Percentiles rank a stretch among this genome's conserved stretches.
These are phyloP conservation scores for Pterocarpus santalinus DNA, from an alignment of 306 rosid genomes.

Conservation along the genomic window DNA sequence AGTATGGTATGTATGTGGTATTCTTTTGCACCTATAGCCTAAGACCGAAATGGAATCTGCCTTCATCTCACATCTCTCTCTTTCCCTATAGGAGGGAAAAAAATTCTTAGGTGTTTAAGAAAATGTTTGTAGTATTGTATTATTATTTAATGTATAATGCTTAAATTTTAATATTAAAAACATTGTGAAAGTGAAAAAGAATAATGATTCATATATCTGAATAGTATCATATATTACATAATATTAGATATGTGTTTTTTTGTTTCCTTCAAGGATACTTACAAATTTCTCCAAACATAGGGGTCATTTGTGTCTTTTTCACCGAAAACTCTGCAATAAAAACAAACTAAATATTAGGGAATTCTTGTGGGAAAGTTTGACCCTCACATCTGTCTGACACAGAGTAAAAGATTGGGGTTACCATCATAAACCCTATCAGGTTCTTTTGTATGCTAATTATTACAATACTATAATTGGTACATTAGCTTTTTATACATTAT, in stretches of 20 bases:
- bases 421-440: no score
- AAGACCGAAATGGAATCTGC: constrained; percentile 56
- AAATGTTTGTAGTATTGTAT: no score
- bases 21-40: constrained; percentile 36
- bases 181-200: neutral
- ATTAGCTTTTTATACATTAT: no score
- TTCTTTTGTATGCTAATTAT: no score
- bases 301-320: constrained; percentile 56
- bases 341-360: constrained; percentile 43
- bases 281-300: neutral
- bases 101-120: neutral
- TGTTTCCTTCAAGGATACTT: no score
- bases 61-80: constrained; percentile 36
- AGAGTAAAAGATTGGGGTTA: no score
- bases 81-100: neutral
- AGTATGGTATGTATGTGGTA: constrained; percentile 13
- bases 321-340: constrained; percentile 64
- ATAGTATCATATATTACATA: no score
- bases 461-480: no score
- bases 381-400: constrained; percentile 54
- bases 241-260: no score
- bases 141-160: neutral
- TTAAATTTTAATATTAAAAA: no score
- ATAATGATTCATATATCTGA: no score
- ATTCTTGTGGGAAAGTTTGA: constrained; percentile 55